Percentiles rank a stretch among this genome's conserved stretches.
Conservation (phyloP, 73 alveolate genomes). For the Paramecium sexaurelia region DNA sequence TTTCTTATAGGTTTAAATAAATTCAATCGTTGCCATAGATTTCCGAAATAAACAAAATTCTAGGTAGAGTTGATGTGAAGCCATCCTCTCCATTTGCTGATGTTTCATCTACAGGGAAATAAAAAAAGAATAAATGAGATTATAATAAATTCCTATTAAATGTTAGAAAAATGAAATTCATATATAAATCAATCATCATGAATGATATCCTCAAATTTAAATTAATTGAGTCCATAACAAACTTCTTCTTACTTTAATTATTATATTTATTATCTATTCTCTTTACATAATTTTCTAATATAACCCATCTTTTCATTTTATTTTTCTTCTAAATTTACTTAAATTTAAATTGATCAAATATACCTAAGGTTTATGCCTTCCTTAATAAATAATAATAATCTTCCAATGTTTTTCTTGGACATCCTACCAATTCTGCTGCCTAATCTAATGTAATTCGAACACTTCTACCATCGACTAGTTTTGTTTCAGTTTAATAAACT, state of each 20-base stretch:
- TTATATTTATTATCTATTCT: neutral
- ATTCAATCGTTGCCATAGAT: conserved; percentile 12
- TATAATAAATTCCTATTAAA: neutral
- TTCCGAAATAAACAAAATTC: neutral
- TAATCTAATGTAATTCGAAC: conserved; percentile 56
- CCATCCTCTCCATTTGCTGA: conserved; percentile 45
- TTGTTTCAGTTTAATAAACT: conserved; percentile 4
- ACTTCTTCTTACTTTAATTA: neutral
- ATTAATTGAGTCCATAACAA: neutral
- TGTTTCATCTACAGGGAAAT: neutral
- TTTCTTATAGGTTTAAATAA: conserved; percentile 51
- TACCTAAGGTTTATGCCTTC: conserved; percentile 54
- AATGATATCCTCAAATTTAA: neutral
- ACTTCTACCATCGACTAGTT: conserved; percentile 33
- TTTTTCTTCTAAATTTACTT: conserved; percentile 54
- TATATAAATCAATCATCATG: conserved; percentile 28
- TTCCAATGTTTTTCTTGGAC: conserved; percentile 66
- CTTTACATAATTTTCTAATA: conserved; percentile 54
- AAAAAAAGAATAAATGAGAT: neutral
- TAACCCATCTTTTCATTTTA: conserved; percentile 57
- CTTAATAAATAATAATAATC: conserved; percentile 58
- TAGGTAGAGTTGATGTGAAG: neutral
- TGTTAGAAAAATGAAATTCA: neutral
- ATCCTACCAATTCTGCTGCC: conserved; percentile 62
- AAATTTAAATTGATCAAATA: neutral